Percentiles rank a stretch among this genome's conserved stretches.
Conservation (phyloP, 169 alveolate species). For the Plasmodium blacklocki region DNA sequence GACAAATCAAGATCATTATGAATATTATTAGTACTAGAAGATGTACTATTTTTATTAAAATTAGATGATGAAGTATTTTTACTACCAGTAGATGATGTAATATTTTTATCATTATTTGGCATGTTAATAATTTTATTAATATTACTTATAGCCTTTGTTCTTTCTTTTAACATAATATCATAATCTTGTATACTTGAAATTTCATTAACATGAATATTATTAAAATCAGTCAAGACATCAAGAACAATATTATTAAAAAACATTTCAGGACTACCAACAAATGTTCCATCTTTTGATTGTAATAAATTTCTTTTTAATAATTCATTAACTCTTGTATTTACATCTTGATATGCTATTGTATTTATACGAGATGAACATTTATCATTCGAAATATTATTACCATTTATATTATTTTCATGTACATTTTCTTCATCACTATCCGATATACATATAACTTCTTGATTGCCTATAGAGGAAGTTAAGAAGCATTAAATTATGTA, state of each 20-base stretch:
- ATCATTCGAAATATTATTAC: conserved; percentile 14
- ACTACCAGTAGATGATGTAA: background rate
- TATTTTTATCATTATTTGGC: background rate
- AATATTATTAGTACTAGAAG: conserved; percentile 3
- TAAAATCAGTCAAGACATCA: conserved; percentile 49
- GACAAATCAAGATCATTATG: conserved; percentile 1
- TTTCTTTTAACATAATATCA: conserved; percentile 5
- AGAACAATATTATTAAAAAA: conserved; percentile 43
- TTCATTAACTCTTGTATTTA: conserved; percentile 9
- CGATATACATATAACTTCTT: conserved; percentile 69
- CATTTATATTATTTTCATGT: background rate
- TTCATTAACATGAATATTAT: conserved; percentile 25
- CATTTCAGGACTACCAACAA: conserved; percentile 7
- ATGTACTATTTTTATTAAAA: no score
- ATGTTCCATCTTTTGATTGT: conserved; percentile 7
- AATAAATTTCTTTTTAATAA: conserved; percentile 35
- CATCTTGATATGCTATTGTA: conserved; percentile 18
- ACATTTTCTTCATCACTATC: conserved; percentile 64
- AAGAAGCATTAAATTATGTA: conserved; percentile 1
- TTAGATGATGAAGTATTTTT: no score
- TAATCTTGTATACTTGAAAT: conserved; percentile 1
- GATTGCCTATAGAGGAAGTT: conserved; percentile 14
- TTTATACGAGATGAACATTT: conserved; percentile 8
- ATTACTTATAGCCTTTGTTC: background rate
- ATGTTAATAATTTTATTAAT: background rate